Percentiles rank a stretch among this genome's conserved stretches.
Evolutionary conservation across 805 yeast species (phyloP).

Genomic region (Wickerhamomyces ciferrii): DNA sequence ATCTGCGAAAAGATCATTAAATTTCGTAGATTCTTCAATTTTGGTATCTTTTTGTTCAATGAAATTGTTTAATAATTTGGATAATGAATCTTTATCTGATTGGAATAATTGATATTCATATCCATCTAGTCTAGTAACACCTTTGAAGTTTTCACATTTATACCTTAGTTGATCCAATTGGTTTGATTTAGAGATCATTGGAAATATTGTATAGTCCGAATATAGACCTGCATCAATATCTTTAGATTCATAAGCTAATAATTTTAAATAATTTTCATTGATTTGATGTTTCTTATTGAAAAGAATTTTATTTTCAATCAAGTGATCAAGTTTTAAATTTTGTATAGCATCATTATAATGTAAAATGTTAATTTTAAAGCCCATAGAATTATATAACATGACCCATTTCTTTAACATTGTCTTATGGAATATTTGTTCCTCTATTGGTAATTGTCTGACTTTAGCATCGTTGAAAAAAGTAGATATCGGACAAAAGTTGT

Average conservation of each 20-base stretch:
- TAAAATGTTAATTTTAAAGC: constrained; percentile 11
- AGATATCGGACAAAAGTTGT: constrained; percentile 6
- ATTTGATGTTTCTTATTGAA: constrained; percentile 7
- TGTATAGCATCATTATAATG: constrained; percentile 14
- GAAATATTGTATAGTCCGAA: constrained; percentile 1
- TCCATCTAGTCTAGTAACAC: constrained; percentile 1
- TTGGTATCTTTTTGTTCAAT: constrained; percentile 7
- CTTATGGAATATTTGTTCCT: constrained; percentile 16
- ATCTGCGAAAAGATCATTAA: constrained; percentile 11
- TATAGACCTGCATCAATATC: constrained; percentile 3
- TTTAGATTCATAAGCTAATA: constrained; percentile 13
- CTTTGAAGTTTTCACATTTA: background rate
- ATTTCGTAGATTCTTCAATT: constrained; percentile 4
- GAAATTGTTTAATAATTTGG: constrained; percentile 6
- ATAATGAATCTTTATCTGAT: constrained; percentile 2
- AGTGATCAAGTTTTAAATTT: constrained; percentile 6
- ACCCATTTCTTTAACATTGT: constrained; percentile 12
- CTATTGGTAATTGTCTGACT: constrained; percentile 6
- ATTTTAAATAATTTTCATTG: constrained; percentile 14
- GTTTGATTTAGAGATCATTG: background rate
- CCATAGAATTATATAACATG: constrained; percentile 11
- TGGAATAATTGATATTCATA: constrained; percentile 14
- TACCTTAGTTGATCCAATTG: background rate
- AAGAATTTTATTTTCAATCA: constrained; percentile 5
- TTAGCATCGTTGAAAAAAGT: constrained; percentile 18